Evolutionary conservation across 768 basidiomycete genomes (phyloP).

Genomic region (Crepidotus variabilis): DNA sequence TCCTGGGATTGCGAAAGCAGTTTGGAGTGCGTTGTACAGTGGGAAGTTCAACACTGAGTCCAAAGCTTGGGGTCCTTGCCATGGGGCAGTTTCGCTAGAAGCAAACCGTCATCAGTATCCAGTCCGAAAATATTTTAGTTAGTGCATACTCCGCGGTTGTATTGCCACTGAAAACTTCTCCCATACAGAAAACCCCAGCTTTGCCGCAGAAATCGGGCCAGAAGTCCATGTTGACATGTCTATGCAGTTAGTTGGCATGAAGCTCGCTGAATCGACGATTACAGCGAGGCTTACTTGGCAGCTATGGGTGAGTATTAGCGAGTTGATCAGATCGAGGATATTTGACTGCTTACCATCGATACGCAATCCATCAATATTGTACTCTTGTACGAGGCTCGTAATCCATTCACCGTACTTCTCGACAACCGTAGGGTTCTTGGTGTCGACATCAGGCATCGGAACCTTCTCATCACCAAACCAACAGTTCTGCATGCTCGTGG

Average conservation of each 20-base stretch:
- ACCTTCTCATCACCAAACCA: constrained; percentile 81
- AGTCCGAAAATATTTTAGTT: not conserved
- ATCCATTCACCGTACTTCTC: constrained; percentile 70
- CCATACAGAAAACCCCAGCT: constrained; percentile 85
- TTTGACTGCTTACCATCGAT: constrained; percentile 56
- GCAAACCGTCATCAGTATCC: not conserved
- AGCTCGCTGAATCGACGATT: not conserved
- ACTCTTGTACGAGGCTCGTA: constrained; percentile 59
- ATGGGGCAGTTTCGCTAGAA: constrained; percentile 49
- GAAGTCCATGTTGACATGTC: constrained; percentile 70
- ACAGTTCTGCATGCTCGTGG: constrained; percentile 68
- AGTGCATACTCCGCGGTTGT: constrained; percentile 41
- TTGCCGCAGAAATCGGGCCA: constrained; percentile 72
- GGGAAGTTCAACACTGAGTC: constrained; percentile 75
- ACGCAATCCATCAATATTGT: constrained; percentile 80
- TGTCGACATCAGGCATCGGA: constrained; percentile 77
- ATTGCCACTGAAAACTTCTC: constrained; percentile 66
- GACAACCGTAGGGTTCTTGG: constrained; percentile 60
- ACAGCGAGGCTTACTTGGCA: constrained; percentile 33
- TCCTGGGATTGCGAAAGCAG: constrained; percentile 73
- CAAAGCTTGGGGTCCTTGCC: constrained; percentile 58
- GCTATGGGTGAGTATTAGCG: constrained; percentile 34
- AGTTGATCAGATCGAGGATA: constrained; percentile 16
- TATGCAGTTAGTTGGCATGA: constrained; percentile 23
- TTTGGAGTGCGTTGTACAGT: constrained; percentile 56